Evolutionary conservation across 306 rosid genomes (phyloP).

Genomic region (Corylus heterophylla): DNA sequence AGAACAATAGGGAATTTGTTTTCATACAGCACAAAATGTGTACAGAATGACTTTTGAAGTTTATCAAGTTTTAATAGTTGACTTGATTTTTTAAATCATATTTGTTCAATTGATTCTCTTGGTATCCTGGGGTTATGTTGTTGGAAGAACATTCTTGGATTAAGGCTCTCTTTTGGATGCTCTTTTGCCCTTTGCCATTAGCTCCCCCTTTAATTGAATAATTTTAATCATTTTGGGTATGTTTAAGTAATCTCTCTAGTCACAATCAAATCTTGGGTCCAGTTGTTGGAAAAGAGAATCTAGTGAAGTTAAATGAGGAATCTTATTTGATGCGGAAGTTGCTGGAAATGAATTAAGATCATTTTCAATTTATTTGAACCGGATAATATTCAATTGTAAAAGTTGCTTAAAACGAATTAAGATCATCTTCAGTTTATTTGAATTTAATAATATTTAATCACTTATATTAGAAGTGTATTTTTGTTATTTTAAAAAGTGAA

Average conservation of each 20-base stretch:
- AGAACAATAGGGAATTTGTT: conserved; percentile 28
- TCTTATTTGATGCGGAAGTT: no score
- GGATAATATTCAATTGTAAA: no score
- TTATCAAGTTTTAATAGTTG: conserved; percentile 41
- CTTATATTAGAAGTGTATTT: no score
- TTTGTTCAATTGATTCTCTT: neutral
- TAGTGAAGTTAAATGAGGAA: no score
- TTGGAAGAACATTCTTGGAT: neutral
- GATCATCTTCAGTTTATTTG: no score
- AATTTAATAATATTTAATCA: no score
- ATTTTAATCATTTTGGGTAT: neutral
- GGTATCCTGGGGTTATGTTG: neutral
- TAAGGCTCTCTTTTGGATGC: neutral
- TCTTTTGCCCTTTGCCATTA: neutral
- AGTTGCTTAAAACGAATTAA: no score
- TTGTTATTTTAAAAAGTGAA: no score
- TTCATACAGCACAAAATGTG: conserved; percentile 36
- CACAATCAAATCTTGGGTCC: neutral
- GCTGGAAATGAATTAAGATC: no score
- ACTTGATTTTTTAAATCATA: conserved; percentile 22
- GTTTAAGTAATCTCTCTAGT: neutral
- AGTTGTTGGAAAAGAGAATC: no score
- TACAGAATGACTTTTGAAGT: conserved; percentile 33
- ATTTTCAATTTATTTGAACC: no score
- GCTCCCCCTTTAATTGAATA: neutral